These are phyloP conservation scores for Penstemon eatonii DNA, from an alignment of 257 asterid species.

Conservation along the genomic window DNA sequence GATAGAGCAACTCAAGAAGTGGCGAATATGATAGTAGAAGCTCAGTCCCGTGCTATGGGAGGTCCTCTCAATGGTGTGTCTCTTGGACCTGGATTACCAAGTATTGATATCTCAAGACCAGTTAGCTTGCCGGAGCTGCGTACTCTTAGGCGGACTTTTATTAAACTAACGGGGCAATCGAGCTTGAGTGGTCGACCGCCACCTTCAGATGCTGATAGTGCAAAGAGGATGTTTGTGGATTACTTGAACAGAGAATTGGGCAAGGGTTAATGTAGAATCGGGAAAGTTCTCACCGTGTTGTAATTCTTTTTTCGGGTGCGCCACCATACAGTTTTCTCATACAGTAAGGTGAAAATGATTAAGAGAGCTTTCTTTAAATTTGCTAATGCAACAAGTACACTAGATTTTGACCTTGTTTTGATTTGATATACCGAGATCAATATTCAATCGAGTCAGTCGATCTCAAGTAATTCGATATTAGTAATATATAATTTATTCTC, in stretches of 20 bases:
- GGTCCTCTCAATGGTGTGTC: constrained; percentile 61
- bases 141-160: constrained; percentile 75
- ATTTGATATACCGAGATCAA: not conserved
- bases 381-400: no score
- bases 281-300: not conserved
- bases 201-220: constrained; percentile 79
- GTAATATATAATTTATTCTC: no score
- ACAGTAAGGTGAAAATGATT: no score
- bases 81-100: constrained; percentile 69
- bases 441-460: no score
- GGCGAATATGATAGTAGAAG: constrained; percentile 67
- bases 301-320: not conserved
- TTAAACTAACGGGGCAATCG: constrained; percentile 81
- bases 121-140: constrained; percentile 90
- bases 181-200: constrained; percentile 95
- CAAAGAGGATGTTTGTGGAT: constrained; percentile 96
- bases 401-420: not conserved
- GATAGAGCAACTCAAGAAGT: constrained; percentile 93
- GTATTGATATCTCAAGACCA: constrained; percentile 59
- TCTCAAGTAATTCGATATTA: no score
- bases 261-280: constrained; percentile 32
- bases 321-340: not conserved
- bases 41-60: constrained; percentile 79
- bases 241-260: constrained; percentile 87
- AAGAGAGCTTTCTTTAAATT: no score